Evolutionary conservation across 257 asterid species (phyloP).

Genomic region (Solanum paucissectum): DNA sequence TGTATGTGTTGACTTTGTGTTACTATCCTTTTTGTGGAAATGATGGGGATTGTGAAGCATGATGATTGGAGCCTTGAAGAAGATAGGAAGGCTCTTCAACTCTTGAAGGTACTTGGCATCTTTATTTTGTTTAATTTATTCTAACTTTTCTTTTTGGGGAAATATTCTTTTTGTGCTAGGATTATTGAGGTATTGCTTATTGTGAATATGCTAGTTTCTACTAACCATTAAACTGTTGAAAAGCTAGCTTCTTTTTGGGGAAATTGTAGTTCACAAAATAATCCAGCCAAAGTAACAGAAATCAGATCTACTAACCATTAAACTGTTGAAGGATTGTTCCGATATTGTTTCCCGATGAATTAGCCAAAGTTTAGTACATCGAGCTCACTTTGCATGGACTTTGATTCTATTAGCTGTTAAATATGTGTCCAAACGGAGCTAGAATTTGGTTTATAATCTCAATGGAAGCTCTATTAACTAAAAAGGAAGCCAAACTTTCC

Average conservation of each 20-base stretch:
- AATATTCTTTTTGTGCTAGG: neutral
- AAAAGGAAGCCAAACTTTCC: neutral
- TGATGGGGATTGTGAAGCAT: constrained; percentile 41
- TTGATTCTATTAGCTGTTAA: neutral
- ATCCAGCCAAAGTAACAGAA: neutral
- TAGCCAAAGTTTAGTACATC: neutral
- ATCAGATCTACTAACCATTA: neutral
- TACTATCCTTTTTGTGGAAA: neutral
- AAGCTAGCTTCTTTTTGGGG: neutral
- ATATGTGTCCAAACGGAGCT: neutral
- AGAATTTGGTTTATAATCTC: neutral
- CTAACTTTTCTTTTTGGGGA: neutral
- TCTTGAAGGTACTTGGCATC: constrained; percentile 43
- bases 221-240: neutral
- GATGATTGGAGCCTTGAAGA: constrained; percentile 86
- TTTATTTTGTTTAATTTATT: neutral
- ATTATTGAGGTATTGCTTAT: neutral
- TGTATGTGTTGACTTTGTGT: neutral
- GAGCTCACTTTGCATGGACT: neutral
- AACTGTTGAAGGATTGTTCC: neutral
- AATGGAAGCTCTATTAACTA: neutral
- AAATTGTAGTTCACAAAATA: neutral
- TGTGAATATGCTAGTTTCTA: neutral
- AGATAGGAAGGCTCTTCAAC: constrained; percentile 72
- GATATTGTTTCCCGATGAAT: neutral